These are phyloP conservation scores for Lasiodiplodia theobromae DNA, from an alignment of 2,329 filamentous ascomycete genomes.

Conservation along the genomic window DNA sequence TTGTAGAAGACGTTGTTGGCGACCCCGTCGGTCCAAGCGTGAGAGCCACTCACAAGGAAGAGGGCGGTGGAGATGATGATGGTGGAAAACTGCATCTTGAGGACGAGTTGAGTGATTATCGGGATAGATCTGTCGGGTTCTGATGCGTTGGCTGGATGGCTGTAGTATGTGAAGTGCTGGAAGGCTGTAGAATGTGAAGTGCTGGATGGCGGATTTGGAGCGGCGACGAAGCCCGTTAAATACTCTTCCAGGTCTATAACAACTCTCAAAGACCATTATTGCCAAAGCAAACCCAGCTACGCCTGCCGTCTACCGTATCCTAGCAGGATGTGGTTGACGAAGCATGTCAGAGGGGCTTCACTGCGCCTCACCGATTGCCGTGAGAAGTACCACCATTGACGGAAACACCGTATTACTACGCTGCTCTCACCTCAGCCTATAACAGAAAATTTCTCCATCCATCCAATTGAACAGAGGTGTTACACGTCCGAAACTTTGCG, in stretches of 20 bases:
- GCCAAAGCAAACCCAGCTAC: neutral
- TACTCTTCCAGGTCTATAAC: neutral
- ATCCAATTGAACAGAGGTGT: too few species aligned
- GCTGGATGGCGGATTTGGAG: neutral
- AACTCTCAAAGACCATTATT: neutral
- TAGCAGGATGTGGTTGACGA: neutral
- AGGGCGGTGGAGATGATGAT: constrained; percentile 8
- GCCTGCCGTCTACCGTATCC: constrained; percentile 3
- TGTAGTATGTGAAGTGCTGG: neutral
- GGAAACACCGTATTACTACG: too few species aligned
- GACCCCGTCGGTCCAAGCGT: neutral
- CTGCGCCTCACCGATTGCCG: too few species aligned
- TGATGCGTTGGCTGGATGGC: too few species aligned
- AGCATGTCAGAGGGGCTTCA: neutral
- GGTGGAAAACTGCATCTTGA: constrained; percentile 8
- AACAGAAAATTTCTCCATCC: too few species aligned
- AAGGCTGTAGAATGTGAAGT: neutral
- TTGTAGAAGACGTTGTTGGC: neutral
- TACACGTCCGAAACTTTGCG: too few species aligned
- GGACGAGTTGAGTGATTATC: neutral
- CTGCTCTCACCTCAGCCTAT: too few species aligned
- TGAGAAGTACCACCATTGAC: too few species aligned
- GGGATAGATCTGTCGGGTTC: neutral
- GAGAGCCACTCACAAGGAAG: neutral
- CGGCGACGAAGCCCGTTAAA: constrained; percentile 2